Evolutionary conservation across 1,139 yeast species (phyloP), one percentile per base, ranked within the genome.

Genomic region (Zygosaccharomyces pseudobailii): DNA sequence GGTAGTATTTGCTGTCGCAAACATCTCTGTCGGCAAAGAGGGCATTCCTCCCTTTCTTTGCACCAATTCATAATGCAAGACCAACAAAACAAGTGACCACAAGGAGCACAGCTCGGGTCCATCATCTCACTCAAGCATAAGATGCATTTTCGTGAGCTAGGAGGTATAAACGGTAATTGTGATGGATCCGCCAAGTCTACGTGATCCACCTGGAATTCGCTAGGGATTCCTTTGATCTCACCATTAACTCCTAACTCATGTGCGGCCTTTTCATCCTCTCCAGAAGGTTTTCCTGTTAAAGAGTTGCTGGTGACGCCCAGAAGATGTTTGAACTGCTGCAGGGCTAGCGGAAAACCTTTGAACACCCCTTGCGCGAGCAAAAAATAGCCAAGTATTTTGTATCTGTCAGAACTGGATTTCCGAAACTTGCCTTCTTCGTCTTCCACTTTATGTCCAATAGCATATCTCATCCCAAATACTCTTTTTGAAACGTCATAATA

Each of bases 51-150:
- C 56, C 80, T 79, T 51, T 89, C 96, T 53, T 88, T 72, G 47
- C 89, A 79, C 97, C 97, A 92, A 57, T 87, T 95, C 5, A 82
- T 76, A 6, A 88, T 81, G 63, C 98, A 92, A 5, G 74, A 75
- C 97, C 97, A 92, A 67, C 98, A 92, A 65, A 87, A 90, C 17
- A 87, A 53, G 65, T 92, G 98, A 0, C 98, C 98, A 68, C 98
- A 92, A 7, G 83, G 78, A 0, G 95, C 89, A 49, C 89, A 80
- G 1, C 95, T 74, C 1, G 98, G 97, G 53, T 86, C 79, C 2
- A 71, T 73, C 95, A 92, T 87, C 17, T 77, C 73, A 5, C 87
- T 82, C 31, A 90, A 72, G 63, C 98, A 92, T 33, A 92, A 72
- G 73, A 89, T 84, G 62, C 98, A 92, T 41, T 76, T 73, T 43